Evolutionary conservation across 768 basidiomycete species (phyloP).

Genomic region (Saitozyma sp.): DNA sequence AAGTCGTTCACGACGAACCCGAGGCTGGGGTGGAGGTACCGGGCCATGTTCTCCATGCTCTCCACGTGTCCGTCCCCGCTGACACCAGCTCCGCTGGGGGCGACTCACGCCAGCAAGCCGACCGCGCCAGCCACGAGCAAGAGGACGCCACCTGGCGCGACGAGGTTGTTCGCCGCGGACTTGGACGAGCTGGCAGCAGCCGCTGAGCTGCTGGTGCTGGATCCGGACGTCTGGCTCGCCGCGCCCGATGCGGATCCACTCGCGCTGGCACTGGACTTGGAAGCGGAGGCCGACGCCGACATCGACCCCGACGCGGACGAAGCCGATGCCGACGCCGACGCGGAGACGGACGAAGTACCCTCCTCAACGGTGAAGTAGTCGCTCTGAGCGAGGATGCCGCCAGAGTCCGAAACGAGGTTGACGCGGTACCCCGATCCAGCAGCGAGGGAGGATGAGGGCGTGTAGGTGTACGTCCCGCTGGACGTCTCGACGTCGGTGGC

Average conservation of each 20-base stretch:
- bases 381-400: conserved; percentile 39
- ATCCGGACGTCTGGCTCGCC: not conserved
- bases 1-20: no score
- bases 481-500: conserved; percentile 28
- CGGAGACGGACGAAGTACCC: conserved; percentile 28
- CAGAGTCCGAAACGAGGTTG: conserved; percentile 20
- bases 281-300: conserved; percentile 9
- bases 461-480: conserved; percentile 26
- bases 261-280: conserved; percentile 2
- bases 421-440: conserved; percentile 22
- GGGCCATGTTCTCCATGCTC: no score
- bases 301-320: not conserved
- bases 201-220: not conserved
- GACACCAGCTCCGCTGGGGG: no score
- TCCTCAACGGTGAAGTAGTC: conserved; percentile 33
- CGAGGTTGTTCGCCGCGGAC: conserved; percentile 6
- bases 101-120: conserved; percentile 10
- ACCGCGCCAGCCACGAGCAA: conserved; percentile 12
- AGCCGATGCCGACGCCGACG: conserved; percentile 3
- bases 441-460: conserved; percentile 17
- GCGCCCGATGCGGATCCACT: conserved; percentile 1
- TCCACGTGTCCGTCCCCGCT: no score
- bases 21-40: no score
- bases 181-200: conserved; percentile 5
- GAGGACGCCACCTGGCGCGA: conserved; percentile 6